Percentiles rank a stretch among this genome's conserved stretches.
These are phyloP conservation scores for Paramecium sonneborni DNA, from an alignment of 73 alveolate genomes.

Conservation along the genomic window DNA sequence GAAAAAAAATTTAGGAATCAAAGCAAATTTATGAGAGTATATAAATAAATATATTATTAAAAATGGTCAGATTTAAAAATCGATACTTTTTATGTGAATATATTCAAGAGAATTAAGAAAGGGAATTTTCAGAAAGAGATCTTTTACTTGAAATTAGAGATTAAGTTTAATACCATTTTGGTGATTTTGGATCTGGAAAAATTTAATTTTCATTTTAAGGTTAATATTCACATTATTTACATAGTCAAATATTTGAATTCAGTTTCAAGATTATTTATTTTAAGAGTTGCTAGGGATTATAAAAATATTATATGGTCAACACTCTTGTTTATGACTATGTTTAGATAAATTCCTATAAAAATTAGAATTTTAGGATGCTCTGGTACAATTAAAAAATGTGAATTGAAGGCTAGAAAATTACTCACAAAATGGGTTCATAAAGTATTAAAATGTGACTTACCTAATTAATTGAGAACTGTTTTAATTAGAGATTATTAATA, in stretches of 20 bases:
- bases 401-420: slow-evolving; percentile 54
- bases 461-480: background rate
- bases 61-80: slow-evolving; percentile 67
- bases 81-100: slow-evolving; percentile 61
- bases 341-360: background rate
- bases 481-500: background rate
- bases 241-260: slow-evolving; percentile 34
- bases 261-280: slow-evolving; percentile 20
- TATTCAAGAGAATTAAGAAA: background rate
- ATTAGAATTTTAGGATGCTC: slow-evolving; percentile 60
- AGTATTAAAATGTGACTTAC: background rate
- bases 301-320: slow-evolving; percentile 48
- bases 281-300: slow-evolving; percentile 62
- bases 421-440: slow-evolving; percentile 64
- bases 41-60: background rate
- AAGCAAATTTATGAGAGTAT: slow-evolving; percentile 42
- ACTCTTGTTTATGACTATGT: slow-evolving; percentile 1
- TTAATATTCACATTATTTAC: background rate
- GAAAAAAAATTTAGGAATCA: slow-evolving; percentile 47
- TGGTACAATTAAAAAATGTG: slow-evolving; percentile 63
- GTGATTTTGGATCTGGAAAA: slow-evolving; percentile 54
- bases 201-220: slow-evolving; percentile 26
- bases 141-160: background rate
- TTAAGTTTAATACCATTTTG: slow-evolving; percentile 14
- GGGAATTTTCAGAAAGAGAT: background rate